Percentiles rank a stretch among this genome's conserved stretches.
Evolutionary conservation across 805 yeast genomes (phyloP).

Genomic region (Helenozyma rhizophorensis): DNA sequence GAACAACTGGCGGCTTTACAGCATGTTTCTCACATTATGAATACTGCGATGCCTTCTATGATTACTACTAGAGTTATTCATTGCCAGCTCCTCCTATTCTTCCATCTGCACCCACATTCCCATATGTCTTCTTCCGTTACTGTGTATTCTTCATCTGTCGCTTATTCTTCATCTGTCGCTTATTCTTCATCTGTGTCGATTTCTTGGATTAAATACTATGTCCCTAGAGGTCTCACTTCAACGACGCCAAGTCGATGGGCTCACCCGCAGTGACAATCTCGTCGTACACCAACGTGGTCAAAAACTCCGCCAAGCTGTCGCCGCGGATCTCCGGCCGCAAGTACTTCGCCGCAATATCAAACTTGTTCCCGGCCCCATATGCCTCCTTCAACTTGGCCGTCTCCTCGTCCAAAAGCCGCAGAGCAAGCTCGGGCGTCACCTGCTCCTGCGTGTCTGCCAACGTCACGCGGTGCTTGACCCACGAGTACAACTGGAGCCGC

Average conservation of each 20-base stretch:
- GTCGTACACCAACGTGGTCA: conserved; percentile 72
- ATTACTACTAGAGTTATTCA: too few relatives aligned
- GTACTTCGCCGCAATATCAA: conserved; percentile 61
- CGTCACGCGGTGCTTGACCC: conserved; percentile 68
- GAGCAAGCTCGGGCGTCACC: conserved; percentile 58
- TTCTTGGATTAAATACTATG: too few relatives aligned
- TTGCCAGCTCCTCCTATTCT: too few relatives aligned
- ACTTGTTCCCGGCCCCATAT: conserved; percentile 61
- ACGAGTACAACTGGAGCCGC: conserved; percentile 75
- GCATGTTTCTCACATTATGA: too few relatives aligned
- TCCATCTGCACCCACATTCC: too few relatives aligned
- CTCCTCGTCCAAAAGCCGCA: conserved; percentile 56
- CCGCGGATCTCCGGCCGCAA: conserved; percentile 71
- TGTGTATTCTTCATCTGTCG: too few relatives aligned
- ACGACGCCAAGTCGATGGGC: conserved; percentile 37
- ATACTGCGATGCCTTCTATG: too few relatives aligned
- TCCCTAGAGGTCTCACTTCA: too few relatives aligned
- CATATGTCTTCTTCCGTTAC: too few relatives aligned
- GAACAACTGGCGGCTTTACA: too few relatives aligned
- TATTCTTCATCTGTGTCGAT: too few relatives aligned
- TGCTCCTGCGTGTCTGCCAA: conserved; percentile 52
- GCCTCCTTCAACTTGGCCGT: conserved; percentile 45
- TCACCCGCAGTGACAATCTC: conserved; percentile 57
- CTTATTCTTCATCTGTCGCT: too few relatives aligned
- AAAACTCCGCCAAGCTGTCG: conserved; percentile 69